Conservation (phyloP, 208 protist species). For the Leishmania mexicana region DNA sequence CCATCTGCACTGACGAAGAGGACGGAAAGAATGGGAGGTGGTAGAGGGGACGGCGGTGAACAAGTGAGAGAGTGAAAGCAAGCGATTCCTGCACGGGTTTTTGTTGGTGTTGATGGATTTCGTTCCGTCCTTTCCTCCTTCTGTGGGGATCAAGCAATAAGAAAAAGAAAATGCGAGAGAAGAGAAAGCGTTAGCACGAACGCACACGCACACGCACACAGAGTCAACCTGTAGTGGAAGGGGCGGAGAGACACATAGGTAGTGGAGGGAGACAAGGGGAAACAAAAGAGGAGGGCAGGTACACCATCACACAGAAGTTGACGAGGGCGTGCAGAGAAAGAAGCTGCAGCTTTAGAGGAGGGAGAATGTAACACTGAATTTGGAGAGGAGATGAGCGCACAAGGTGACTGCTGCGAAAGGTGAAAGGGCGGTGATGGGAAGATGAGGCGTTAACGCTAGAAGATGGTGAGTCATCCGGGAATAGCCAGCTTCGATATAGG, state of each 20-base stretch:
- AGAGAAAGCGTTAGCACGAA: background rate
- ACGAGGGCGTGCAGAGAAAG: background rate
- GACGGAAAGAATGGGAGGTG: background rate
- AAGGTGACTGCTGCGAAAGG: background rate
- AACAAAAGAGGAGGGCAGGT: background rate
- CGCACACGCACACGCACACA: background rate
- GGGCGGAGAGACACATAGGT: background rate
- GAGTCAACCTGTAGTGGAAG: background rate
- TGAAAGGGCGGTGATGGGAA: background rate
- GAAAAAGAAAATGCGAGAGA: background rate
- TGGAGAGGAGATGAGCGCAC: background rate
- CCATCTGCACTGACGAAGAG: background rate
- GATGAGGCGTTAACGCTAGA: background rate
- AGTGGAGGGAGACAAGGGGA: background rate
- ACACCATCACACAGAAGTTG: background rate
- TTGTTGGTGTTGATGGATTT: background rate
- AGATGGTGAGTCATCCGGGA: background rate
- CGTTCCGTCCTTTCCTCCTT: background rate
- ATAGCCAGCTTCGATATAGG: background rate
- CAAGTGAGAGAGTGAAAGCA: background rate
- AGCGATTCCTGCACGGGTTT: background rate
- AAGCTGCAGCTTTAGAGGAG: background rate
- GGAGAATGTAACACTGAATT: background rate
- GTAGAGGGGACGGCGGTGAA: background rate
- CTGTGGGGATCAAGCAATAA: background rate